These are phyloP conservation scores for Irpex rosettiformis DNA, from an alignment of 1,284 basidiomycete genomes.

Conservation along the genomic window DNA sequence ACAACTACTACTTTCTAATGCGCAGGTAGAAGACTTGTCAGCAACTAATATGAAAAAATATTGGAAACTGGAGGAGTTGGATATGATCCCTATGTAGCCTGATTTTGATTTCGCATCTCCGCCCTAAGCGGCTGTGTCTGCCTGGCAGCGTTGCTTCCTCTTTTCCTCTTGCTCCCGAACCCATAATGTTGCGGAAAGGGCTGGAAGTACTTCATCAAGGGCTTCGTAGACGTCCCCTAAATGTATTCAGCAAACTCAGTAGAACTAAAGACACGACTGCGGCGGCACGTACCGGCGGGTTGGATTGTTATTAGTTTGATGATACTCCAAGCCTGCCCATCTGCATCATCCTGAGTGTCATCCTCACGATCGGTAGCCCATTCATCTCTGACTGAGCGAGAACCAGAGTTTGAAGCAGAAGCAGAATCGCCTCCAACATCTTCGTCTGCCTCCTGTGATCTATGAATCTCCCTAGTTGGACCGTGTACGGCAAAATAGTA, in stretches of 20 bases:
- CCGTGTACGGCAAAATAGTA: not conserved
- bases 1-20: not conserved
- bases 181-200: not conserved
- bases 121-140: no score
- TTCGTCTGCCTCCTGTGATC: no score
- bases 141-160: no score
- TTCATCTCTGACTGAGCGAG: not conserved
- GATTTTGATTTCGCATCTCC: no score
- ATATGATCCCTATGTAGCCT: constrained; percentile 41
- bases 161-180: not conserved
- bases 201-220: not conserved
- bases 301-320: not conserved
- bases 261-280: not conserved
- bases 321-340: not conserved
- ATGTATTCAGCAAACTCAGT: no score
- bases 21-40: constrained; percentile 47
- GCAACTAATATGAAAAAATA: constrained; percentile 63
- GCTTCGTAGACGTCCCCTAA: not conserved
- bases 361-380: not conserved
- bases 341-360: not conserved
- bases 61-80: constrained; percentile 60
- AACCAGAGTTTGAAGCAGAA: no score
- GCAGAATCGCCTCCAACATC: no score
- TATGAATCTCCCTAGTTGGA: no score
- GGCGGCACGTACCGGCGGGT: not conserved